These are phyloP conservation scores for Hypoxylon sp. DNA, from an alignment of 2,329 filamentous ascomycete genomes.

Conservation along the genomic window DNA sequence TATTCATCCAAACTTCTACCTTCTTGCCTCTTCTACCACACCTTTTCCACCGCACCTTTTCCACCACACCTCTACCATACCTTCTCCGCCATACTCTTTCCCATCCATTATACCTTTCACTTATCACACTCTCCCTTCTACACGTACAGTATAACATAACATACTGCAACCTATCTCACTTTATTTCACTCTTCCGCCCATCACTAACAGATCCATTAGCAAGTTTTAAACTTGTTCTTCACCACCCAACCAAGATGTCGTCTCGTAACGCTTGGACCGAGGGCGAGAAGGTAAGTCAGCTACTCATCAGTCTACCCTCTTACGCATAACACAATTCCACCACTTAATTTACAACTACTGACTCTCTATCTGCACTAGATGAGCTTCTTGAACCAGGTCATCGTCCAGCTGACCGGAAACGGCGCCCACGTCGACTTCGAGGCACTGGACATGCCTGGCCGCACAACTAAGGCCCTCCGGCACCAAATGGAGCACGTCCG, in stretches of 20 bases:
- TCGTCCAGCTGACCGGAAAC: slow-evolving; percentile 16
- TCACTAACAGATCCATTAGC: neutral
- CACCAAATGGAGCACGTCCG: slow-evolving; percentile 13
- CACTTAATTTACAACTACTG: neutral
- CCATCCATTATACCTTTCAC: too few species aligned
- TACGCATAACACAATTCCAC: too few species aligned
- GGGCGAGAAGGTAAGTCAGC: slow-evolving; percentile 33
- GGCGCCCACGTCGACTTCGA: slow-evolving; percentile 12
- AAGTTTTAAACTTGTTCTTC: neutral
- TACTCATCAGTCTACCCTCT: neutral
- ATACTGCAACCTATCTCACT: too few species aligned
- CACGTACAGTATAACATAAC: too few species aligned
- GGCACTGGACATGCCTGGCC: slow-evolving; percentile 29
- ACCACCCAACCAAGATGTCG: slow-evolving; percentile 21
- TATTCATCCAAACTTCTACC: too few species aligned
- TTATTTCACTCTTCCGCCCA: neutral
- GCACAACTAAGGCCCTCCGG: slow-evolving; percentile 21
- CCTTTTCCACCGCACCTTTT: too few species aligned
- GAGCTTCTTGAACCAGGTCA: slow-evolving; percentile 28
- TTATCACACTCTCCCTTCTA: too few species aligned
- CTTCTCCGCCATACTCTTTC: too few species aligned
- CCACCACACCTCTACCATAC: too few species aligned
- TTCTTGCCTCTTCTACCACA: too few species aligned
- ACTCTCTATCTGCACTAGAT: slow-evolving; percentile 15
- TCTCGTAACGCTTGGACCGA: slow-evolving; percentile 14